Base-by-base conservation (phyloP, 108 stramenopile species). In the Schizochytrium sp. region DNA sequence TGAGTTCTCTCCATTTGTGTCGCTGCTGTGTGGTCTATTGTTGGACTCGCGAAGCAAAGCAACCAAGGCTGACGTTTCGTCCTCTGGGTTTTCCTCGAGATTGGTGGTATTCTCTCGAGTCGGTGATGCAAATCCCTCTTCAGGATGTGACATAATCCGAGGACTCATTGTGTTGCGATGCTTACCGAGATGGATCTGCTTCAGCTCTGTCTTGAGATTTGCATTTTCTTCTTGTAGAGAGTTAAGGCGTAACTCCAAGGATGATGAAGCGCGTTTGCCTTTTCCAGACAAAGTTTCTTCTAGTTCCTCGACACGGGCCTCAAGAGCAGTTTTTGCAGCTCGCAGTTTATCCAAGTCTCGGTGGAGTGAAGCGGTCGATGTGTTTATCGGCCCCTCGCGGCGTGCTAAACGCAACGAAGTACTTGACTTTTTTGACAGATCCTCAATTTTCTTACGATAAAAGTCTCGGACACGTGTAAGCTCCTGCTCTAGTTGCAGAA, bases 261-360 rank as follows among this genome's bases (percentile, higher is more conserved):
- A 7, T 8, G 64, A 38, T 7, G 44, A 44, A 38, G 64, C 64
- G 64, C 64, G 7, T 15, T 38, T 69, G 19, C 42, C 12, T 0
- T 69, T 69, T 38, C 28, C 15, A 38, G 64, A 69, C 64, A 69
- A 13, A 15, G 28, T 44, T 7, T 38, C 64, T 50, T 83, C 76
- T 55, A 83, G 76, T 5, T 83, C 76, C 53, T 83, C 76, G 15
- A 83, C 76, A 40, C 76, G 76, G n/a, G 76, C 76, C 53, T 83
- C 76, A 38, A 83, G 53, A 83, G 76, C 76, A 83, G 53, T 55
- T 40, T 83, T 83, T 5, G 76, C 76, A 7, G 76, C 76, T 0
- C 76, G 47, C 45, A 83, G 76, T 42, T 40, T 56, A 28, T 83
- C 76, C 12, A 55, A 38, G 2, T 83, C 76, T 10, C 76, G 76